A percentile compares a stretch with the other conserved stretches of the same genome.
These are phyloP conservation scores for Cadophora sp. DNA, from an alignment of 2,329 filamentous ascomycete species.

Conservation along the genomic window DNA sequence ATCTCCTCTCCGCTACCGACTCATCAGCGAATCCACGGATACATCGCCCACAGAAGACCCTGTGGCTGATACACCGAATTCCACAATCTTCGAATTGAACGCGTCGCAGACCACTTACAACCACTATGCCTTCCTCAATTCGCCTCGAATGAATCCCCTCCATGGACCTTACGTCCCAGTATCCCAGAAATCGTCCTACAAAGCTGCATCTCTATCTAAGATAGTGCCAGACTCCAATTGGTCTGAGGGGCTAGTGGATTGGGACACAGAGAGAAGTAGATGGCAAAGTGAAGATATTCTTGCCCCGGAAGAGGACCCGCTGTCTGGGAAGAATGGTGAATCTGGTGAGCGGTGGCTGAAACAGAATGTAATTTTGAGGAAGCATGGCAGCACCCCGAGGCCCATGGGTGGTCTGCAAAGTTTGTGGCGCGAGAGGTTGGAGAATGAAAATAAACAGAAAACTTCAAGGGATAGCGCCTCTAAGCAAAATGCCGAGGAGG, in stretches of 20 bases:
- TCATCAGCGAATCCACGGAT: conserved; percentile 26
- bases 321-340: neutral
- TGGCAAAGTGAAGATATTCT: conserved; percentile 19
- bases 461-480: neutral
- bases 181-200: conserved; percentile 25
- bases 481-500: neutral
- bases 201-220: conserved; percentile 34
- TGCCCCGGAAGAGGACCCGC: conserved; percentile 10
- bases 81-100: conserved; percentile 35
- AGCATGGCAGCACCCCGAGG: conserved; percentile 11
- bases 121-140: conserved; percentile 32
- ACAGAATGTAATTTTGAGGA: conserved; percentile 17
- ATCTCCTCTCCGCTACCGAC: conserved; percentile 41
- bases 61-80: neutral
- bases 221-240: conserved; percentile 30
- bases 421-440: conserved; percentile 22
- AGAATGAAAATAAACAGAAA: neutral
- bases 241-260: conserved; percentile 40
- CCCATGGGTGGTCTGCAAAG: conserved; percentile 29
- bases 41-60: neutral
- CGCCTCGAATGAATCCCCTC: conserved; percentile 35
- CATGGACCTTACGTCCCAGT: conserved; percentile 40
- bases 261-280: conserved; percentile 39
- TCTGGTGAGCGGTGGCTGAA: neutral
- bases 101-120: conserved; percentile 32